phyloP scores from a whole-genome alignment of 345 rosid species.

The Combretum micranthum region DNA sequence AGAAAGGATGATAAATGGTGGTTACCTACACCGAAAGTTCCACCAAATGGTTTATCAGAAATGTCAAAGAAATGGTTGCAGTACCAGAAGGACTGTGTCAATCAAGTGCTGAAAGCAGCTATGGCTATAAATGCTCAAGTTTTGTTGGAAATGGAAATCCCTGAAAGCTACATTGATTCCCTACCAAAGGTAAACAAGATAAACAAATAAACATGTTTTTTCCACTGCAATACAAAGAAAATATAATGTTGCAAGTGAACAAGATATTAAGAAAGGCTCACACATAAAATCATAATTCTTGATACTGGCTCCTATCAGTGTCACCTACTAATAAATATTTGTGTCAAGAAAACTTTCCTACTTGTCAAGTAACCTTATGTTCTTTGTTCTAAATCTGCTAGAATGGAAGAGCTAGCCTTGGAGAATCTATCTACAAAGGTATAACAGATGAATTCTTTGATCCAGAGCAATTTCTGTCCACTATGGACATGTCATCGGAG shows the following conservation, averaged over 20 bases:
- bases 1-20: conserved; percentile 89
- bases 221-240: no score
- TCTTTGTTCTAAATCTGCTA: conserved; percentile 8
- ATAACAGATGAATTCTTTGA: conserved; percentile 74
- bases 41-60: conserved; percentile 68
- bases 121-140: conserved; percentile 94
- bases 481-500: conserved; percentile 69
- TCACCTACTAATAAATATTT: no score
- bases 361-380: not conserved
- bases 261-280: no score
- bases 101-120: conserved; percentile 90
- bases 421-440: conserved; percentile 60
- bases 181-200: conserved; percentile 10
- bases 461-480: conserved; percentile 63
- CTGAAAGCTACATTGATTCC: conserved; percentile 78
- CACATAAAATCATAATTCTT: no score
- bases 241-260: no score
- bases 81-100: conserved; percentile 76
- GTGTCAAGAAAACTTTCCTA: no score
- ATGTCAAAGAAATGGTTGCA: conserved; percentile 59
- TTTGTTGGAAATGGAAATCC: conserved; percentile 79
- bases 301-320: no score
- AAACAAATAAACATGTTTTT: no score
- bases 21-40: conserved; percentile 76
- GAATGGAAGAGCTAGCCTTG: conserved; percentile 90